These are phyloP conservation scores for Fusarium sp. DNA, from an alignment of 2,329 filamentous ascomycete species.

Conservation along the genomic window DNA sequence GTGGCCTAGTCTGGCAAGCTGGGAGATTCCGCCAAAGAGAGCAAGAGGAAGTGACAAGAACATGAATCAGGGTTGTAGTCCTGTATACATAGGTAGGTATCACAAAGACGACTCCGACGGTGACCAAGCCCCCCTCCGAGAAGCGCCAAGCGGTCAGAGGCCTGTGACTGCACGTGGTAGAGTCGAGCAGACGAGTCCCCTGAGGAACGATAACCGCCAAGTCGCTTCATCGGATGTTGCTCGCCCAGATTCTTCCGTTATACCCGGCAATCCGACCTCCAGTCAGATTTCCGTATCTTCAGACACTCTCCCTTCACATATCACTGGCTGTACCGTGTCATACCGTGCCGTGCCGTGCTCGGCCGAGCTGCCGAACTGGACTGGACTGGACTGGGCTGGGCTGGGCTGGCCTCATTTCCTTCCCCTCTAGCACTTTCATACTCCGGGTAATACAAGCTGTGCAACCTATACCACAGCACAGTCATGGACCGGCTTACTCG, in stretches of 20 bases:
- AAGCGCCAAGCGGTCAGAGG: neutral
- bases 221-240: constrained; percentile 29
- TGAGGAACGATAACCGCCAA: constrained; percentile 21
- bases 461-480: constrained; percentile 16
- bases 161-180: neutral
- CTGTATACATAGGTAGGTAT: neutral
- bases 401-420: constrained; percentile 1
- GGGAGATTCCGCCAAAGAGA: neutral
- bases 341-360: constrained; percentile 1
- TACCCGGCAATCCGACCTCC: constrained; percentile 12
- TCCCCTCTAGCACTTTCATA: neutral
- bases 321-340: neutral
- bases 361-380: neutral
- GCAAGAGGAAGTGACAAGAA: neutral
- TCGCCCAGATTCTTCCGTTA: constrained; percentile 8
- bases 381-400: neutral
- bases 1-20: neutral
- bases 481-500: neutral
- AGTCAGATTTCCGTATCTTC: constrained; percentile 6
- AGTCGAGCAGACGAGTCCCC: constrained; percentile 16
- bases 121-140: constrained; percentile 3
- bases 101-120: neutral
- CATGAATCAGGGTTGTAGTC: constrained; percentile 14
- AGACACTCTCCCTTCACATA: neutral
- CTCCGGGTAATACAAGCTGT: constrained; percentile 29